Percentiles rank a stretch among this genome's conserved stretches.
These are phyloP conservation scores for Lentinula boryana DNA, from an alignment of 768 basidiomycete species.

Conservation along the genomic window DNA sequence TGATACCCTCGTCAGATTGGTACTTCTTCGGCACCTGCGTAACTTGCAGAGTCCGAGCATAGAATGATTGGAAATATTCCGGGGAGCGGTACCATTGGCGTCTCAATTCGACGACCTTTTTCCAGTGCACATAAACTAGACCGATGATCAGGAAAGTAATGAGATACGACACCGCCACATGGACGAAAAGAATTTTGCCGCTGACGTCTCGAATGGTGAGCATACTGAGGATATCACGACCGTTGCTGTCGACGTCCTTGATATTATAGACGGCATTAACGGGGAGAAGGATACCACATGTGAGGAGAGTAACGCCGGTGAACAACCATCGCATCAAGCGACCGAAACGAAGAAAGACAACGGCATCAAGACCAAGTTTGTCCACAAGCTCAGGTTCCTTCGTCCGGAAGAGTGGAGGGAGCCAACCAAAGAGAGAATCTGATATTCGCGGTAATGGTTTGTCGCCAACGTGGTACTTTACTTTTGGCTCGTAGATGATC, in stretches of 20 bases:
- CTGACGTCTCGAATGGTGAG: constrained; percentile 83
- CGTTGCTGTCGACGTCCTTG: constrained; percentile 42
- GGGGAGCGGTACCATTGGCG: constrained; percentile 86
- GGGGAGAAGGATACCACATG: constrained; percentile 75
- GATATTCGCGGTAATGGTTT: constrained; percentile 79
- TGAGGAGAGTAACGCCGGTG: constrained; percentile 51
- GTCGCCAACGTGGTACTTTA: constrained; percentile 79
- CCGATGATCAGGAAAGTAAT: constrained; percentile 71
- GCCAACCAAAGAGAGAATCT: constrained; percentile 83
- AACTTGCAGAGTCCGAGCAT: constrained; percentile 87
- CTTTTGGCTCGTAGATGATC: constrained; percentile 91
- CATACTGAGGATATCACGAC: constrained; percentile 64
- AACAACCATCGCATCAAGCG: constrained; percentile 79
- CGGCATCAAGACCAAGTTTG: constrained; percentile 89
- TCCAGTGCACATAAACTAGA: constrained; percentile 73
- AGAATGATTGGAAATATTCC: constrained; percentile 85
- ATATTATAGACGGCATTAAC: constrained; percentile 85
- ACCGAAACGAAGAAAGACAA: constrained; percentile 86
- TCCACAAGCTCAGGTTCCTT: constrained; percentile 87
- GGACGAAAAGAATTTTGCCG: constrained; percentile 71
- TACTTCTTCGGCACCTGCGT: constrained; percentile 72
- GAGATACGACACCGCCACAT: constrained; percentile 78
- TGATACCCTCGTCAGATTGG: constrained; percentile 83
- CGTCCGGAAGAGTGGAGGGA: constrained; percentile 76
- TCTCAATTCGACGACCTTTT: constrained; percentile 71